Evolutionary conservation across 2,329 filamentous ascomycete species (phyloP).

Genomic region (Zasmidium cellare): DNA sequence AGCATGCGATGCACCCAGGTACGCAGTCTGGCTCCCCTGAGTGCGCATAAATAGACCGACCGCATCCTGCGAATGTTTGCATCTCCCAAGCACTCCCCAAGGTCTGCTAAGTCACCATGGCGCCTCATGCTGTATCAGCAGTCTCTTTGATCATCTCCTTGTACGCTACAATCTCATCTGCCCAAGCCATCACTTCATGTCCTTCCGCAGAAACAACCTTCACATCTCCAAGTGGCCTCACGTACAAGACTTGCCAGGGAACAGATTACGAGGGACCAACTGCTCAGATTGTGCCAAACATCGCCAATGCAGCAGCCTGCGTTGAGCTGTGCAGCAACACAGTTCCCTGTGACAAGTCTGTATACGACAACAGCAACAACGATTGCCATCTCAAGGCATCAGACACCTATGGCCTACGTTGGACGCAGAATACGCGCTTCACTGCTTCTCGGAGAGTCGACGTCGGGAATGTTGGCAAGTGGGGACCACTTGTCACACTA

Average conservation of each 20-base stretch:
- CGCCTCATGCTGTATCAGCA: background rate
- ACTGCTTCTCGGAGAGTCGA: background rate
- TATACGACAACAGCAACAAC: constrained; percentile 10
- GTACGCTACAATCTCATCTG: background rate
- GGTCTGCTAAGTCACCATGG: background rate
- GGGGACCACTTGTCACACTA: constrained; percentile 1
- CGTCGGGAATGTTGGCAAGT: constrained; percentile 2
- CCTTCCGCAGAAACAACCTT: constrained; percentile 2
- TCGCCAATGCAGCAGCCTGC: constrained; percentile 1
- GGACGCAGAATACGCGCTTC: constrained; percentile 7
- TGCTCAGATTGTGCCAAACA: constrained; percentile 1
- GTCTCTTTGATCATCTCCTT: background rate
- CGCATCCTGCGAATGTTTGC: background rate
- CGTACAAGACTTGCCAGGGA: constrained; percentile 3
- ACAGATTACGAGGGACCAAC: background rate
- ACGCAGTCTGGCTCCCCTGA: background rate
- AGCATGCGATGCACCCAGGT: background rate
- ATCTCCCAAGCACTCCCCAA: background rate
- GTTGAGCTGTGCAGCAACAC: background rate
- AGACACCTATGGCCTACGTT: constrained; percentile 1
- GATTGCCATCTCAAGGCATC: constrained; percentile 14
- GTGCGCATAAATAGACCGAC: background rate
- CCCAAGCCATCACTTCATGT: background rate
- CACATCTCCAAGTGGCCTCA: background rate
- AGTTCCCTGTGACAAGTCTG: constrained; percentile 3